Evolutionary conservation across 257 asterid genomes (phyloP), one percentile per base, ranked within the genome.

Genomic region (Pogostemon cablin): DNA sequence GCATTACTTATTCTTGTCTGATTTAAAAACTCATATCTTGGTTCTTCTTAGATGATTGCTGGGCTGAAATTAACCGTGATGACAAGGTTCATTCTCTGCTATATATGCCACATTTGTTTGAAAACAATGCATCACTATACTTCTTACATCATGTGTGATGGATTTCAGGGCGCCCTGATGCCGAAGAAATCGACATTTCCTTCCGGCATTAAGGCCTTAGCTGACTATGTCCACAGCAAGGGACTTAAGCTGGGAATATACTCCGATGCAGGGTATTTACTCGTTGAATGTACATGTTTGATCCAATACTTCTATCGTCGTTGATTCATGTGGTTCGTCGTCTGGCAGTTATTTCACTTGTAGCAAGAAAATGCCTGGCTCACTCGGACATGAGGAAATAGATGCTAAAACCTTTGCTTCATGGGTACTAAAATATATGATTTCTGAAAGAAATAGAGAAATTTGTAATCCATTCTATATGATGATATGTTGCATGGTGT

Each of bases 231-330:
- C 9, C 96, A 91, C 69, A 77, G 83, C 81, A 89, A 83, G 79
- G 95, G 96, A 32, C 98, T 91, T 43, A 89, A 83, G 88, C 60
- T 89, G 10, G 98, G 96, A 65, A 91, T 91, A 52, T 91, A 91
- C 87, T 84, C 93, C 2, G 96, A 89, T 78, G 95, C 98, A 25
- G 96, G 98, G 95, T 91, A 72, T 2, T 25, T 25, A 25, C 32
- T 25, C 32, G 32, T 25, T 25, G 32, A 25, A 25, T 25, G 32
- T 25, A 25, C 32, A 25, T 2, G 1, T 25, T 25, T 25, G 32
- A 25, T 25, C 32, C 32, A 25, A 25, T 25, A 25, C 32, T 25
- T 2, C 32, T 1, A 25, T 25, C 32, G 32, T 25, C 32, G 1
- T 7, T 32, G 20, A 54, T 35, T 15, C 1, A 0, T 48, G 9